Evolutionary conservation across 371 early-diverging fungal species (phyloP).

Genomic region (Quaeritorhiza haematococci): DNA sequence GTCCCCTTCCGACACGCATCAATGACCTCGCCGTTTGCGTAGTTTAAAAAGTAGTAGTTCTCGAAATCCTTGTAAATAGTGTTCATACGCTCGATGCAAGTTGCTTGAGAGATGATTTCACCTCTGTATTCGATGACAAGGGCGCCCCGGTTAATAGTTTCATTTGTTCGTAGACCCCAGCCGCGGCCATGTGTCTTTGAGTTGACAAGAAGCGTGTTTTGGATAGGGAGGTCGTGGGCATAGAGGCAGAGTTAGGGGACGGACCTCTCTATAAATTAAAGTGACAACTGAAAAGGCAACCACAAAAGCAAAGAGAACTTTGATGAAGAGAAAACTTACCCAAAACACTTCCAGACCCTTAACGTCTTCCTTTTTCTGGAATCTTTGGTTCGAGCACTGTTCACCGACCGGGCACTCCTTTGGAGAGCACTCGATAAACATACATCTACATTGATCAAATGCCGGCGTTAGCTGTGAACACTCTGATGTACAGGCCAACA

Average conservation of each 20-base stretch:
- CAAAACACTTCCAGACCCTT: conserved; percentile 59
- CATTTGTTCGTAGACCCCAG: conserved; percentile 69
- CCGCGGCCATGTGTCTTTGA: conserved; percentile 66
- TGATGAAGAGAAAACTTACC: conserved; percentile 28
- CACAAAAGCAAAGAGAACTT: background rate
- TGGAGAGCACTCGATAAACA: conserved; percentile 75
- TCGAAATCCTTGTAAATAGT: conserved; percentile 60
- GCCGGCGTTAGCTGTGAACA: background rate
- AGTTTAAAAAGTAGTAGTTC: conserved; percentile 79
- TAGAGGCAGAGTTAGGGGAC: background rate
- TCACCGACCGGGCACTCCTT: conserved; percentile 65
- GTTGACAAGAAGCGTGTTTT: no score
- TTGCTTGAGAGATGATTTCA: conserved; percentile 70
- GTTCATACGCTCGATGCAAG: conserved; percentile 67
- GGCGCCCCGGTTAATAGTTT: conserved; percentile 51
- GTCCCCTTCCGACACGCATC: conserved; percentile 75
- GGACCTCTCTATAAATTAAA: conserved; percentile 10
- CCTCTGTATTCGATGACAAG: conserved; percentile 86
- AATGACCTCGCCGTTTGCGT: conserved; percentile 68
- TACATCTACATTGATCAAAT: conserved; percentile 15
- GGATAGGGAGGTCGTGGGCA: no score
- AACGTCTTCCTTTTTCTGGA: conserved; percentile 54
- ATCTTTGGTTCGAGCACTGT: conserved; percentile 70
- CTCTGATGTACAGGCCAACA: background rate
- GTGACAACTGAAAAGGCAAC: conserved; percentile 15